Evolutionary conservation across 352 stramenopile species (phyloP).

Genomic region (Globisporangium alternatum): DNA sequence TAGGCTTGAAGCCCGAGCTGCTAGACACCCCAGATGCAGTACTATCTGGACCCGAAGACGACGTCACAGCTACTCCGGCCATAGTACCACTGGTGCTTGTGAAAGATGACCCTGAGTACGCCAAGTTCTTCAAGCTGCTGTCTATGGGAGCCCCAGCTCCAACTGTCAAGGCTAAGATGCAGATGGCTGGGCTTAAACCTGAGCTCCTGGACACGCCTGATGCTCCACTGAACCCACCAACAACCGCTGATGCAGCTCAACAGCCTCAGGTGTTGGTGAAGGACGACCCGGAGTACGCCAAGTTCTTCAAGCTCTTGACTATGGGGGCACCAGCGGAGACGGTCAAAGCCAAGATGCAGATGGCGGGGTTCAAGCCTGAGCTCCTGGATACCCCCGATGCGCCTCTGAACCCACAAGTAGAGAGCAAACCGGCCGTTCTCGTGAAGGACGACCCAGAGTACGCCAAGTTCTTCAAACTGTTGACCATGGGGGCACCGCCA

Average conservation of each 20-base stretch:
- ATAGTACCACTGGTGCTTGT: slow-evolving; percentile 18
- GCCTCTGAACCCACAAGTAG: slow-evolving; percentile 6
- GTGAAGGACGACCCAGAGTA: slow-evolving; percentile 70
- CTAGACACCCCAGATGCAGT: slow-evolving; percentile 66
- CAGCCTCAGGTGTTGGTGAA: slow-evolving; percentile 43
- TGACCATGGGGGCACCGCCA: slow-evolving; percentile 51
- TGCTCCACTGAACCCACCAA: slow-evolving; percentile 16
- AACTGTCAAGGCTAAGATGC: slow-evolving; percentile 60
- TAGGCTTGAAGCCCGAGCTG: slow-evolving; percentile 47
- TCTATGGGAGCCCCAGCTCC: slow-evolving; percentile 50
- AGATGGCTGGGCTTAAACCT: slow-evolving; percentile 47
- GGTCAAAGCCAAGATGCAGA: slow-evolving; percentile 66
- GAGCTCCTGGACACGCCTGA: slow-evolving; percentile 76
- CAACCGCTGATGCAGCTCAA: slow-evolving; percentile 18
- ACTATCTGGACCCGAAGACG: slow-evolving; percentile 15
- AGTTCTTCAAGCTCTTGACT: slow-evolving; percentile 69
- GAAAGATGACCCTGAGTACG: slow-evolving; percentile 60
- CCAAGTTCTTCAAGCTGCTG: slow-evolving; percentile 70
- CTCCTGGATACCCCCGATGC: slow-evolving; percentile 29
- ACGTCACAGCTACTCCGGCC: neutral
- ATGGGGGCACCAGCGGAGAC: slow-evolving; percentile 59
- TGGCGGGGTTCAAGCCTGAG: slow-evolving; percentile 53
- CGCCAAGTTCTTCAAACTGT: slow-evolving; percentile 75
- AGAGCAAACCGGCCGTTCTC: slow-evolving; percentile 30
- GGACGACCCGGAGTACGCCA: slow-evolving; percentile 61